A percentile compares a stretch with the other conserved stretches of the same genome.
phyloP scores from a whole-genome alignment of 148 eudicot species.

The Rheum nobile region DNA sequence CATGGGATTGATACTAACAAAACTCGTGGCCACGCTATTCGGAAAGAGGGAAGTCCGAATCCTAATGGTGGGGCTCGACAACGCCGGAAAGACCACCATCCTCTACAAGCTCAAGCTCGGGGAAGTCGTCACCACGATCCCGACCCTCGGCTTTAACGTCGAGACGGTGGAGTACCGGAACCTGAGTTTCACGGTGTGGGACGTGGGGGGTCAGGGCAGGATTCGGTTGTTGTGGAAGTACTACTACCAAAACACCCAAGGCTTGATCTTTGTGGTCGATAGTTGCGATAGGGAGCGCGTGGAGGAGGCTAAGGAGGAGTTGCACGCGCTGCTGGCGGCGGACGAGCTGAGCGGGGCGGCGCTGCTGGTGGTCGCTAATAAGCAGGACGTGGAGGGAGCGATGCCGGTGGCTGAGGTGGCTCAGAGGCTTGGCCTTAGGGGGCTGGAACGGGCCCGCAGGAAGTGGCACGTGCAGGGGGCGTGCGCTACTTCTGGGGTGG shows the following conservation, averaged over 20 bases:
- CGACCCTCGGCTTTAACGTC: neutral
- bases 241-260: slow-evolving; percentile 3
- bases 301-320: neutral
- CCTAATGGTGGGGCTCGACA: neutral
- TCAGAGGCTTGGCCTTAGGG: neutral
- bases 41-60: neutral
- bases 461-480: slow-evolving; percentile 8
- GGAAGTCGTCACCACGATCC: neutral
- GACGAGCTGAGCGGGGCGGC: neutral
- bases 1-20: slow-evolving; percentile 1
- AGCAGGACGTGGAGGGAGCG: neutral
- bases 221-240: neutral
- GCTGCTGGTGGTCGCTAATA: neutral
- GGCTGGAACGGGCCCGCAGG: neutral
- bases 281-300: neutral
- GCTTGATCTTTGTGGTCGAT: neutral
- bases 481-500: neutral
- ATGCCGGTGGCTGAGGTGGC: neutral
- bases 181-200: neutral
- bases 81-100: slow-evolving; percentile 2
- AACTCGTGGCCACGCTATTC: neutral
- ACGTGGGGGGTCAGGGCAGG: neutral
- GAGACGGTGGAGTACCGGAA: slow-evolving; percentile 3
- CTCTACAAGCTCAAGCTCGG: slow-evolving; percentile 8
- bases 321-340: neutral